Evolutionary conservation across 169 alveolate species (phyloP).

Genomic region (Plasmodium cynomolgi): DNA sequence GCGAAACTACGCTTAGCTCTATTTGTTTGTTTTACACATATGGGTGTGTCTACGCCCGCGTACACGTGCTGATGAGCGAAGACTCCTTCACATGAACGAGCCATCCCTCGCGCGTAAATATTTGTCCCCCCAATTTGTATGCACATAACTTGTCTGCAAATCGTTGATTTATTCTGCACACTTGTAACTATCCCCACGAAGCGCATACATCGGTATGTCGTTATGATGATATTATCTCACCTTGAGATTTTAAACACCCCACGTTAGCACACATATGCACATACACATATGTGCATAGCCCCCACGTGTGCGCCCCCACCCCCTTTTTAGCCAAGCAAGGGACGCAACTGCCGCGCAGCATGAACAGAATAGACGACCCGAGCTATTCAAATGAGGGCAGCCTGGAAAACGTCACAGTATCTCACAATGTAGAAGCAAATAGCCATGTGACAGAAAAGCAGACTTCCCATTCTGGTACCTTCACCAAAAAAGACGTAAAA

Average conservation of each 20-base stretch:
- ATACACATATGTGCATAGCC: neutral
- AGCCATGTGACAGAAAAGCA: neutral
- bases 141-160: neutral
- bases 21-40: neutral
- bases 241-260: neutral
- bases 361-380: neutral
- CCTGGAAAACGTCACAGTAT: neutral
- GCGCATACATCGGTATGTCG: neutral
- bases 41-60: constrained; percentile 7
- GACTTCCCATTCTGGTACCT: neutral
- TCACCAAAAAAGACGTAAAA: neutral
- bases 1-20: neutral
- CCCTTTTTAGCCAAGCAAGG: neutral
- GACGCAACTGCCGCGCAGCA: neutral
- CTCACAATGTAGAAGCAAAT: neutral
- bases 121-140: neutral
- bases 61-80: neutral
- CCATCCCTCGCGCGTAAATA: neutral
- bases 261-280: neutral
- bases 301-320: neutral
- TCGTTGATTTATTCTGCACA: neutral
- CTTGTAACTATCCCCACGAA: neutral
- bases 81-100: constrained; percentile 4
- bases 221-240: neutral
- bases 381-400: neutral